Percentiles rank a stretch among this genome's conserved stretches.
Evolutionary conservation across 371 early-diverging fungal species (phyloP).

Genomic region (Syncephalastrum sp.): DNA sequence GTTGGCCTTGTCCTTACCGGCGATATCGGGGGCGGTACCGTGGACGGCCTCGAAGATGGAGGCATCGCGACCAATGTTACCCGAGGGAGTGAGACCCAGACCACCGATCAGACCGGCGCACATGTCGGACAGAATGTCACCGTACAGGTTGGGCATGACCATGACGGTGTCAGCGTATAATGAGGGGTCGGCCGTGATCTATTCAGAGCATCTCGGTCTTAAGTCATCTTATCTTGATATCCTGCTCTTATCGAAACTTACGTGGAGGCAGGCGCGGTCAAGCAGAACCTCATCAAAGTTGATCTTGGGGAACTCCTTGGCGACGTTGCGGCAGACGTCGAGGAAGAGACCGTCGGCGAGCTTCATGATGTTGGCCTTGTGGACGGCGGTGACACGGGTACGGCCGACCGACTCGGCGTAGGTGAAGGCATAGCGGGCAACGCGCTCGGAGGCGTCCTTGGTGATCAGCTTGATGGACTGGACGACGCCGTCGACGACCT

Average conservation of each 20-base stretch:
- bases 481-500: conserved; percentile 94
- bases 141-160: conserved; percentile 99
- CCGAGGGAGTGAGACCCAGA: conserved; percentile 95
- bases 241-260: conserved; percentile 20
- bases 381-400: conserved; percentile 91
- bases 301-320: conserved; percentile 91
- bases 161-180: conserved; percentile 90
- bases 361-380: conserved; percentile 86
- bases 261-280: conserved; percentile 91
- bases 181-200: conserved; percentile 95
- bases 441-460: conserved; percentile 90
- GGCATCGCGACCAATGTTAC: conserved; percentile 97
- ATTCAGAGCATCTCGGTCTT: not conserved
- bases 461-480: conserved; percentile 99
- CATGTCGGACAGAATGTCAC: conserved; percentile 97
- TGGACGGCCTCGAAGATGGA: conserved; percentile 98
- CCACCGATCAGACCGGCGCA: conserved; percentile 98
- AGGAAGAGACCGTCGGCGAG: conserved; percentile 97
- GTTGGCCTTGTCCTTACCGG: conserved; percentile 81
- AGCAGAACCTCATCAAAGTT: conserved; percentile 89
- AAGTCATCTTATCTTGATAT: not conserved
- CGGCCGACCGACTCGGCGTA: conserved; percentile 90
- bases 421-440: conserved; percentile 94
- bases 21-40: conserved; percentile 99
- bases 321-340: conserved; percentile 87